A percentile compares a stretch with the other conserved stretches of the same genome.
Evolutionary conservation across 2,329 filamentous ascomycete genomes (phyloP).

Genomic region (Monilinia vaccinii-corymbosi): DNA sequence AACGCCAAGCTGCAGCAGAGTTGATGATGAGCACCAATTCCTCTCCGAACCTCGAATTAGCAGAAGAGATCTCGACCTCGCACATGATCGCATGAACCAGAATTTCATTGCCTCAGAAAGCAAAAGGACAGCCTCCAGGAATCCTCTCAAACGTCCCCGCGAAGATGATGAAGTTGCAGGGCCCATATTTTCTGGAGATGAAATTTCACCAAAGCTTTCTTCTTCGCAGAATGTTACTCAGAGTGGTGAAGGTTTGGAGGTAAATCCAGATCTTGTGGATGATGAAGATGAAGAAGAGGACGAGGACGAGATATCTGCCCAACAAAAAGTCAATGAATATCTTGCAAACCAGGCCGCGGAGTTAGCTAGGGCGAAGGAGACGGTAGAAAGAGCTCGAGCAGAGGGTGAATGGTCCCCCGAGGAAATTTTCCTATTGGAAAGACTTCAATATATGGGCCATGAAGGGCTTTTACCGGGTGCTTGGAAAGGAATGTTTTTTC

Average conservation of each 20-base stretch:
- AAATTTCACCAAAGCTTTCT: constrained; percentile 18
- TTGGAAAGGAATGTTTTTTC: constrained; percentile 19
- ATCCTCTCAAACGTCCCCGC: constrained; percentile 23
- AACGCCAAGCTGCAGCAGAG: constrained; percentile 13
- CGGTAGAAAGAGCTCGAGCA: constrained; percentile 20
- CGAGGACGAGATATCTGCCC: constrained; percentile 12
- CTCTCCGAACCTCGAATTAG: constrained; percentile 15
- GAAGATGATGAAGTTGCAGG: constrained; percentile 18
- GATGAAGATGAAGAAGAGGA: constrained; percentile 10
- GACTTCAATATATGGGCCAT: constrained; percentile 26
- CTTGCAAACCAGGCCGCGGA: constrained; percentile 24
- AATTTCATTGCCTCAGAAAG: constrained; percentile 16
- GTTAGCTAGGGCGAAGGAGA: constrained; percentile 18
- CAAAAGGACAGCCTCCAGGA: constrained; percentile 10
- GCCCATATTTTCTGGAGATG: constrained; percentile 9
- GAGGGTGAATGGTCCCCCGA: constrained; percentile 26
- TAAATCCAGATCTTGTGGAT: neutral
- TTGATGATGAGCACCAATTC: constrained; percentile 12
- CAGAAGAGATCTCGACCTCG: constrained; percentile 12
- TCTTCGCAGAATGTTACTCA: constrained; percentile 8
- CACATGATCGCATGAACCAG: constrained; percentile 10
- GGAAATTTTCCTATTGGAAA: constrained; percentile 25
- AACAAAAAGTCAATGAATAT: constrained; percentile 25
- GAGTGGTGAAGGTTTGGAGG: neutral
- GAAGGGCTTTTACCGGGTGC: constrained; percentile 24